phyloP scores from a whole-genome alignment of 768 basidiomycete genomes.

The Russula earlei region DNA sequence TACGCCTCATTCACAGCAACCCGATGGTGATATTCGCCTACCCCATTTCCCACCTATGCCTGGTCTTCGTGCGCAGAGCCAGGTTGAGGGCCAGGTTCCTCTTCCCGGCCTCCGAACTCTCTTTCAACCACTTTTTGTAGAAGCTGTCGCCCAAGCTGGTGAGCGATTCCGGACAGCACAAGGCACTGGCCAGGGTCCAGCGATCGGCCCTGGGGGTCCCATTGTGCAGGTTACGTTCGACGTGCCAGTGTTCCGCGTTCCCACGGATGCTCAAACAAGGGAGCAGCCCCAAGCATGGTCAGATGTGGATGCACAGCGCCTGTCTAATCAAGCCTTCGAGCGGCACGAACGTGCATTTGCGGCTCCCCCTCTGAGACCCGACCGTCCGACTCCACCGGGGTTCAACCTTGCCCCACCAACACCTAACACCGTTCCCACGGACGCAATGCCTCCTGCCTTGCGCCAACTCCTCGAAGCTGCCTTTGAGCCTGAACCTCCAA shows the following conservation, averaged over 20 bases:
- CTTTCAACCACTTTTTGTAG: conserved; percentile 12
- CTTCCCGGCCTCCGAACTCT: conserved; percentile 18
- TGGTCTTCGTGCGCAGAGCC: conserved; percentile 13
- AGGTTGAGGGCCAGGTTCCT: conserved; percentile 14
- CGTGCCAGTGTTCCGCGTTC: conserved; percentile 12
- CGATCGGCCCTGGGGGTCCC: conserved; percentile 1
- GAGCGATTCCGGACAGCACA: conserved; percentile 7
- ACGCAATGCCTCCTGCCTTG: conserved; percentile 1
- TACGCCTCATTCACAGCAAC: neutral
- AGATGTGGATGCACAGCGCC: neutral
- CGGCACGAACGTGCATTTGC: neutral
- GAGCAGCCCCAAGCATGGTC: neutral
- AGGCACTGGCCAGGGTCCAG: neutral
- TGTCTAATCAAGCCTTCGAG: neutral
- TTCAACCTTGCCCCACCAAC: neutral
- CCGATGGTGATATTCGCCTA: neutral
- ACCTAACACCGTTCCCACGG: neutral
- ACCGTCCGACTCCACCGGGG: neutral
- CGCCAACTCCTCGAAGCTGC: conserved; percentile 9
- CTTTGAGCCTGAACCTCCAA: neutral
- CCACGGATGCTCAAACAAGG: neutral
- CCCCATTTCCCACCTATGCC: conserved; percentile 11
- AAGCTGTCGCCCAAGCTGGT: conserved; percentile 13
- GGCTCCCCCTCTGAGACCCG: neutral
- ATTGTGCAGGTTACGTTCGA: conserved; percentile 12